A percentile compares a stretch with the other conserved stretches of the same genome.
Conservation (phyloP, 2,329 filamentous ascomycete genomes). For the Aspergillus fumigatus region DNA sequence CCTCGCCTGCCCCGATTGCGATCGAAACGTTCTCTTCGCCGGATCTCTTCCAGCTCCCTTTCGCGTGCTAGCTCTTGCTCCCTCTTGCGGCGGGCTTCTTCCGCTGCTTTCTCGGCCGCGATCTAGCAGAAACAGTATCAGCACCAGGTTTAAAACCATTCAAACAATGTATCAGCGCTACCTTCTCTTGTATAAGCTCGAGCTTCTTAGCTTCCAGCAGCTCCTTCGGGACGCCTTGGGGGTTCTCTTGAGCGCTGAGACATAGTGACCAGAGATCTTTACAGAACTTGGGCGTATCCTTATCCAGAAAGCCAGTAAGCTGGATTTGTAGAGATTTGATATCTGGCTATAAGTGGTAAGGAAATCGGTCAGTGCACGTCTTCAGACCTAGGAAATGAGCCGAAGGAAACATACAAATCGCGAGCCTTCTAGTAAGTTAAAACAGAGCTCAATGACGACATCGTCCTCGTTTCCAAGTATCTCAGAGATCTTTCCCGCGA, state of each 20-base stretch:
- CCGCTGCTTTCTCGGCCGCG: constrained; percentile 75
- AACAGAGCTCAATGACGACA: constrained; percentile 82
- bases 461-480: constrained; percentile 93
- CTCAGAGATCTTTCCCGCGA: constrained; percentile 77
- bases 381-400: background rate
- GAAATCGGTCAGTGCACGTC: constrained; percentile 12
- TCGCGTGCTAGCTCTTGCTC: constrained; percentile 70
- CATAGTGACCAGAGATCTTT: constrained; percentile 91
- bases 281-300: constrained; percentile 83
- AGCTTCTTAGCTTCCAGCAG: constrained; percentile 93
- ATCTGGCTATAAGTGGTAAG: constrained; percentile 63
- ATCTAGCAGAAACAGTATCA: constrained; percentile 49
- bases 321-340: constrained; percentile 94
- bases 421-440: constrained; percentile 65
- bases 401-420: constrained; percentile 60
- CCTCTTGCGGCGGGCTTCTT: constrained; percentile 66
- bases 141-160: background rate
- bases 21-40: constrained; percentile 50
- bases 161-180: constrained; percentile 30
- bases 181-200: constrained; percentile 93
- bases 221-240: constrained; percentile 89
- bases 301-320: constrained; percentile 90
- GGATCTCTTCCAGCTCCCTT: constrained; percentile 62
- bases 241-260: constrained; percentile 80
- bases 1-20: constrained; percentile 34